phyloP scores from a whole-genome alignment of 805 yeast species.

The Sungouiozyma ichnusensis region DNA sequence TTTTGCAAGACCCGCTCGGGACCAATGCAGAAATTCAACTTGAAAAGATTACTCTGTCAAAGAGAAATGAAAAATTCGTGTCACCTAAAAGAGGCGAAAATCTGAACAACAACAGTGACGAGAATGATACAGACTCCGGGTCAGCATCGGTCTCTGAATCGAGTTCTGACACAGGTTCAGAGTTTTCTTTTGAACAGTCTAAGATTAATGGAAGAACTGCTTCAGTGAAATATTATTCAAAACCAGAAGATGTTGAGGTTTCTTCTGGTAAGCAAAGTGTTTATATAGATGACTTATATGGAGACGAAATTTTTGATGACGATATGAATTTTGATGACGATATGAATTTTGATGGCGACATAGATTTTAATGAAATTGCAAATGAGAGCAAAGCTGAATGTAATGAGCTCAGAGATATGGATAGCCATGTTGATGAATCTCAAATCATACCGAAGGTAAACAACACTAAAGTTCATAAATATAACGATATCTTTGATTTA shows the following conservation, averaged over 20 bases:
- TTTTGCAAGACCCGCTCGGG: background rate
- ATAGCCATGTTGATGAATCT: no score
- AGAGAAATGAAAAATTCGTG: slow-evolving; percentile 2
- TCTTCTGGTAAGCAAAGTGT: slow-evolving; percentile 9
- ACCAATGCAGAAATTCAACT: background rate
- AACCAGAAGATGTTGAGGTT: slow-evolving; percentile 22
- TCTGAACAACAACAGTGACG: background rate
- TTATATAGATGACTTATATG: slow-evolving; percentile 32
- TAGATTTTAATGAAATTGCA: slow-evolving; percentile 3
- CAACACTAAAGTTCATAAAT: slow-evolving; percentile 4
- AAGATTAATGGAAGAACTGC: slow-evolving; percentile 40
- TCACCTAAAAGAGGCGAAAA: slow-evolving; percentile 1
- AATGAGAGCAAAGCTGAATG: no score
- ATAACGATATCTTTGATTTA: slow-evolving; percentile 18
- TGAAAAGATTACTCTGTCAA: background rate
- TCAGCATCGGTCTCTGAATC: background rate
- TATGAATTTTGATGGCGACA: slow-evolving; percentile 24
- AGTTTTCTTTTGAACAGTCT: slow-evolving; percentile 43
- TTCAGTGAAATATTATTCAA: slow-evolving; percentile 41
- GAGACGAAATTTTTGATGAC: slow-evolving; percentile 34
- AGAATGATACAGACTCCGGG: slow-evolving; percentile 5
- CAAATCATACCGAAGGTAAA: slow-evolving; percentile 3
- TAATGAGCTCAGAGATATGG: background rate
- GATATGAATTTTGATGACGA: slow-evolving; percentile 31
- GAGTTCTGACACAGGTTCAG: slow-evolving; percentile 9